A percentile compares a stretch with the other conserved stretches of the same genome.
Conservation (phyloP, 306 rosid species). For the Pyrus pyrifolia region DNA sequence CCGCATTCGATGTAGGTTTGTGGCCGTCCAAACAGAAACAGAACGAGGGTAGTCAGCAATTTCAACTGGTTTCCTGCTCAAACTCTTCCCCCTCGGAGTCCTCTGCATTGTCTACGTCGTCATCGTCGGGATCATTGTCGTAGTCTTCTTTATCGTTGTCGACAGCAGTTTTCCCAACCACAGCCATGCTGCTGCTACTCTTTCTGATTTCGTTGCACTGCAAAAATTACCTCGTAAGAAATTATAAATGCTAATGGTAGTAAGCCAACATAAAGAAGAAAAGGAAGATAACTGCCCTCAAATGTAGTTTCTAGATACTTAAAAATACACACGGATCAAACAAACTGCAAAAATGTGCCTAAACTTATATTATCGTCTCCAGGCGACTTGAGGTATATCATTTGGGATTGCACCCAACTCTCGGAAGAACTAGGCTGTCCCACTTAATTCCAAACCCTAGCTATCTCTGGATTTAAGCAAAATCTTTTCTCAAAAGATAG, state of each 20-base stretch:
- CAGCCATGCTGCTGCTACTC: conserved; percentile 48
- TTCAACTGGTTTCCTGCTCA: conserved; percentile 90
- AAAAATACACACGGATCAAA: background rate
- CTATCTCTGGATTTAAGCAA: too few relatives aligned
- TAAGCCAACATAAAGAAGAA: background rate
- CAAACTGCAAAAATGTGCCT: background rate
- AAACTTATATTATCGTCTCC: background rate
- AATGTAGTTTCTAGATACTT: background rate
- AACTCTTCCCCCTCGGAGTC: conserved; percentile 90
- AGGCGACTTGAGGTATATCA: background rate
- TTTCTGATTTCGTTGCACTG: conserved; percentile 84
- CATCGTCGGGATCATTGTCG: conserved; percentile 58
- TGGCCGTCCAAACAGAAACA: background rate
- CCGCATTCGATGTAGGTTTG: background rate
- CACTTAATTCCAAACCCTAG: too few relatives aligned
- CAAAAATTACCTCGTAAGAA: conserved; percentile 9
- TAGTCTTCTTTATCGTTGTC: conserved; percentile 80
- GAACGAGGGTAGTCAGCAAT: background rate
- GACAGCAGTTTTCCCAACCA: conserved; percentile 57
- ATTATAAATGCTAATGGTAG: background rate
- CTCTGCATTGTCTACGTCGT: conserved; percentile 74
- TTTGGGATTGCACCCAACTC: background rate
- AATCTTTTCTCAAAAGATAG: background rate
- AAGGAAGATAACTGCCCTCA: background rate
- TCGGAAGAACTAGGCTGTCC: background rate